A percentile compares a stretch with the other conserved stretches of the same genome.
Evolutionary conservation across 2,329 filamentous ascomycete species (phyloP).

Genomic region (Paecilomyces variotii): DNA sequence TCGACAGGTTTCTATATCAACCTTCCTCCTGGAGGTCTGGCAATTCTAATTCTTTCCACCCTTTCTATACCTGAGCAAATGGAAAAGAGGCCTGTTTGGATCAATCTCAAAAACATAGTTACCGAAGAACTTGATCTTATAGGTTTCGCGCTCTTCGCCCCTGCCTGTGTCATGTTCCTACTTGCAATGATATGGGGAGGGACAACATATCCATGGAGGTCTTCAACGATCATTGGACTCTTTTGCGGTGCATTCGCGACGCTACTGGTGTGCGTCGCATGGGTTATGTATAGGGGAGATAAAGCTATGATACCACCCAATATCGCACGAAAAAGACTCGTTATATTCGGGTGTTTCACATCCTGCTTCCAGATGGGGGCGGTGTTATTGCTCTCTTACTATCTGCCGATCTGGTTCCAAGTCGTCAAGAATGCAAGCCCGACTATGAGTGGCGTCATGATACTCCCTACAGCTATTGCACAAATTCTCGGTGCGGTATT

Average conservation of each 20-base stretch:
- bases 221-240: conserved; percentile 36
- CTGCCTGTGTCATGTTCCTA: conserved; percentile 34
- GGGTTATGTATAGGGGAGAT: conserved; percentile 34
- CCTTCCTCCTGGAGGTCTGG: conserved; percentile 27
- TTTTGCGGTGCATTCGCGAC: conserved; percentile 38
- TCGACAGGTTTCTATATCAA: conserved; percentile 31
- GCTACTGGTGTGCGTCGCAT: conserved; percentile 27
- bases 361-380: conserved; percentile 25
- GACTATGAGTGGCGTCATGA: conserved; percentile 30
- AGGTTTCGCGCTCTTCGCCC: conserved; percentile 32
- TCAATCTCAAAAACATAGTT: neutral
- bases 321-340: conserved; percentile 30
- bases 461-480: conserved; percentile 32
- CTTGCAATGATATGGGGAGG: conserved; percentile 42
- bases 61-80: conserved; percentile 19
- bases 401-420: conserved; percentile 45
- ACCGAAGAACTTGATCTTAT: conserved; percentile 32
- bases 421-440: conserved; percentile 25
- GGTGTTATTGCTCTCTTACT: conserved; percentile 32
- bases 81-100: conserved; percentile 8
- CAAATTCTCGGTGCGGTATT: conserved; percentile 24
- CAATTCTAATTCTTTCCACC: conserved; percentile 22
- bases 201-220: conserved; percentile 29
- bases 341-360: conserved; percentile 26
- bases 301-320: conserved; percentile 34